Base-by-base conservation (phyloP, 1,284 basidiomycete genomes). In the Golubevia pallescens region DNA sequence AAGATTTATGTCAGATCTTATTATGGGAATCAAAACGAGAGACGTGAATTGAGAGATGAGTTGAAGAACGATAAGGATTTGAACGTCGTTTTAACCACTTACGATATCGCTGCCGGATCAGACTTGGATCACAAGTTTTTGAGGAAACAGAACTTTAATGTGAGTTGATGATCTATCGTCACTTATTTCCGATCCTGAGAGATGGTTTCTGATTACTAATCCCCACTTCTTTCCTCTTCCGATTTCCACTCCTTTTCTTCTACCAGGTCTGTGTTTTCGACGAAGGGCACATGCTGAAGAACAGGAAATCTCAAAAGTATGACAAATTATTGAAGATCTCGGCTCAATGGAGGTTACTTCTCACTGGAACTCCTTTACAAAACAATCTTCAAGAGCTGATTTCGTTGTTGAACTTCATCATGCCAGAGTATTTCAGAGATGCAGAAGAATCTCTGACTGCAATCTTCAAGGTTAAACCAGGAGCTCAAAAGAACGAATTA, bases 351-450 rank as follows among this genome's bases (percentile, higher is more conserved):
- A 89, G 95, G 54, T 87, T 99, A 28, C 89, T 99, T 20, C 89
- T 99, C 10, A 99, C 97, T 0, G 97, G 97, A 5, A 99, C 97
- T 1, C 97, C 97, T 0, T 86, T 99, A 71, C 97, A 90, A 77
- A 90, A 90, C 84, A 89, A 90, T 70, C 85, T 96, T 62, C 93
- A 98, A 85, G 97, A 99, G 86, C 90, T 99, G 62, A 93, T 97
- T 81, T 99, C 97, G 10, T 88, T 99, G 71, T 92, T 99, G 88
- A 97, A 97, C 87, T 99, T 99, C 87, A 99, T 99, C 83, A 89
- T 98, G 67, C 95, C 95, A 3, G 90, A 93, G 63, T 91, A 94
- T 78, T 97, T 99, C 84, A 90, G 89, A 23, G 91, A 91, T 48
- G 90, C 89, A 16, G 89, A 89, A 65, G 91, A 91, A 38, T 91